Base-by-base conservation (phyloP, 768 basidiomycete species). In the Kwoniella sp. region DNA sequence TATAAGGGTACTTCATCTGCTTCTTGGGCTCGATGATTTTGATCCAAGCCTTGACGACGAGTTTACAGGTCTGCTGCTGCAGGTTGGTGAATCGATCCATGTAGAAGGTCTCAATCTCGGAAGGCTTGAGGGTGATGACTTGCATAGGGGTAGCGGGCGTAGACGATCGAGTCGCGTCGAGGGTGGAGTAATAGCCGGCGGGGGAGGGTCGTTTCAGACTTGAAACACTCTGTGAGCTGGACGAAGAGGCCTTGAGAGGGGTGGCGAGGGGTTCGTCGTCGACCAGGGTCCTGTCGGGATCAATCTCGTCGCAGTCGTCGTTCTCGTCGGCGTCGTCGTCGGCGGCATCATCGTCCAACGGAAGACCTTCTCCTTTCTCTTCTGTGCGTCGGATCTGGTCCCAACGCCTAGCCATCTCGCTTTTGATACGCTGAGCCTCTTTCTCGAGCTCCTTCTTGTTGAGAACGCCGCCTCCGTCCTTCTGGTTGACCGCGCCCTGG, bases 21-120 rank as follows among this genome's bases (percentile, higher is more conserved):
- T 77, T 77, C 51, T 73, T 68, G 3, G 77, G 77, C 61, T 77
- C 76, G 51, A 77, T 73, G 29, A 74, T 62, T 61, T 76, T 76
- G 66, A 77, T 76, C 77, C 77, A 77, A 17, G 62, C 65, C 57
- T 74, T 74, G 53, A 72, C 71, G 37, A 77, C 65, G 34, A 73
- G 56, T 54, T 76, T 76, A 60, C 71, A 74, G 0, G 68, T 68
- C 15, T 59, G 64, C 53, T 76, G 74, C 46, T 68, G 69, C 3
- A 77, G 59, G 1, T 62, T 53, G 22, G 57, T 44, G 58, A 76
- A 71, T 25, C 71, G 56, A 20, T 62, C 17, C 10, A 48, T 45
- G 52, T 69, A 73, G 63, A 74, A 77, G 19, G 39, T 47, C 11
- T 66, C 57, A 25, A 75, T 53, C 6, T 63, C 59, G 12, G 29